Conservation (phyloP, 352 stramenopile species). For the Phytophthora foliorum region DNA sequence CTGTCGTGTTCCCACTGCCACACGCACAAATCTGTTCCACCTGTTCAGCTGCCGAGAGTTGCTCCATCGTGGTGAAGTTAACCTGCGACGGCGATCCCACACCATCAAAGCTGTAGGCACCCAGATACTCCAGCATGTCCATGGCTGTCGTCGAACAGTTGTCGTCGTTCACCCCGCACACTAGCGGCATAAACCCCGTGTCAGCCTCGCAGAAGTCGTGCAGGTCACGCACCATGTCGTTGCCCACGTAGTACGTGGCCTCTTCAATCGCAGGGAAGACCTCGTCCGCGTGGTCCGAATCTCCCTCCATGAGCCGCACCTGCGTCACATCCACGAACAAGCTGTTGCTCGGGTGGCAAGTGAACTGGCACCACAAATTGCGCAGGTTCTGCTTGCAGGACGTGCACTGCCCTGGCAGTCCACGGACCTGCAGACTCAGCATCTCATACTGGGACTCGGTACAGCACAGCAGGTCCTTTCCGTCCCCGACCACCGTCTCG, state of each 20-base stretch:
- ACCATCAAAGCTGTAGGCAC: constrained; percentile 72
- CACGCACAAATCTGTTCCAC: constrained; percentile 65
- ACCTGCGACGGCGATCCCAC: constrained; percentile 74
- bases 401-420: constrained; percentile 67
- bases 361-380: constrained; percentile 86
- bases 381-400: constrained; percentile 80
- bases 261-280: constrained; percentile 79
- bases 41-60: constrained; percentile 45
- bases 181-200: constrained; percentile 49
- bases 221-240: constrained; percentile 72
- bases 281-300: constrained; percentile 51
- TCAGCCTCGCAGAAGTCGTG: constrained; percentile 80
- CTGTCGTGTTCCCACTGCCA: constrained; percentile 36
- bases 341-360: constrained; percentile 83
- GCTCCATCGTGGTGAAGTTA: constrained; percentile 76
- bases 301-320: constrained; percentile 67
- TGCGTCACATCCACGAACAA: constrained; percentile 79
- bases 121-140: constrained; percentile 68
- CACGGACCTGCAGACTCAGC: constrained; percentile 67
- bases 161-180: constrained; percentile 52
- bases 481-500: constrained; percentile 53
- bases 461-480: constrained; percentile 75
- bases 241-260: constrained; percentile 73
- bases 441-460: constrained; percentile 79
- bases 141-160: constrained; percentile 68